Conservation (phyloP, 2,329 filamentous ascomycete species). For the Plectosphaerella cucumerina region DNA sequence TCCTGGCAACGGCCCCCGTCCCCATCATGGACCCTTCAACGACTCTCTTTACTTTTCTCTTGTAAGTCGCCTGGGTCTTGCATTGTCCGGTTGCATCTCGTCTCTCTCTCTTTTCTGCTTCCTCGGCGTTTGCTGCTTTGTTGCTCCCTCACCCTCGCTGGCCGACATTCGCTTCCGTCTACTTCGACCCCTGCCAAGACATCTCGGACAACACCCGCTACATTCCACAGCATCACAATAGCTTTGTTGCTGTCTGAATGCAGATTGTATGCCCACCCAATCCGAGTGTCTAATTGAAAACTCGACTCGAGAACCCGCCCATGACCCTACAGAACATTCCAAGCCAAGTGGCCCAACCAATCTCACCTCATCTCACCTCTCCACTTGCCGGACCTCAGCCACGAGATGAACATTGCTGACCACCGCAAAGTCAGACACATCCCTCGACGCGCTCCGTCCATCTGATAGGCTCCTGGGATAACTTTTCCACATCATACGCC, state of each 20-base stretch:
- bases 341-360: not conserved
- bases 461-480: conserved; percentile 92
- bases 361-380: not conserved
- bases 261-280: too few species aligned
- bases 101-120: not conserved
- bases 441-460: conserved; percentile 66
- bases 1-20: conserved; percentile 9
- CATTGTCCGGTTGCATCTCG: conserved; percentile 16
- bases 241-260: too few species aligned
- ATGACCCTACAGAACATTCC: not conserved
- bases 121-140: conserved; percentile 4
- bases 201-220: not conserved
- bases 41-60: conserved; percentile 19
- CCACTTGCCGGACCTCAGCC: not conserved
- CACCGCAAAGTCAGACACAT: conserved; percentile 48
- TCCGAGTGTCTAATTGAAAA: not conserved
- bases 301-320: not conserved
- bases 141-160: conserved; percentile 11
- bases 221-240: too few species aligned
- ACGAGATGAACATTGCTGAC: conserved; percentile 17
- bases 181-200: conserved; percentile 3
- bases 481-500: conserved; percentile 73
- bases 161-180: conserved; percentile 9
- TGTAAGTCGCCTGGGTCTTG: conserved; percentile 47
- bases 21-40: conserved; percentile 51